These are phyloP conservation scores for Mallotus repandus DNA, from an alignment of 441 rosid genomes.

Conservation along the genomic window DNA sequence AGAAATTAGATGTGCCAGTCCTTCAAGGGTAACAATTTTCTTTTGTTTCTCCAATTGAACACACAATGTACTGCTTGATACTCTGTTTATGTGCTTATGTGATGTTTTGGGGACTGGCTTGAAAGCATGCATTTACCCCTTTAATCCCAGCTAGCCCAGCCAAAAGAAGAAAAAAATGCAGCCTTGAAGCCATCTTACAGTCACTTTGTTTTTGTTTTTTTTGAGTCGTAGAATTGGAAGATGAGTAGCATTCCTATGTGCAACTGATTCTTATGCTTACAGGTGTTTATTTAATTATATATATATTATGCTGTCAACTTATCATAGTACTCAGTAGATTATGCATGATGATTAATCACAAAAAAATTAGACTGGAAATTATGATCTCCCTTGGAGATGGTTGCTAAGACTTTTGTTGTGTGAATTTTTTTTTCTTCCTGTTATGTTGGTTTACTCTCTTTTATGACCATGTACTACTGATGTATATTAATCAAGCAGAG, in stretches of 20 bases:
- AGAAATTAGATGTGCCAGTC: constrained; percentile 34
- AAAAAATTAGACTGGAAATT: not conserved
- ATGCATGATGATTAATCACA: not conserved
- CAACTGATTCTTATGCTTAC: not conserved
- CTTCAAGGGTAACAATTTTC: constrained; percentile 33
- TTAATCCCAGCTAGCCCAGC: not conserved
- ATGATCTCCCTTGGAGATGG: not conserved
- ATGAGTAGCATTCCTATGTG: not conserved
- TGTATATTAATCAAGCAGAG: not conserved
- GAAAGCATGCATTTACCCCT: not conserved
- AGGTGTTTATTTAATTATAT: too few species aligned
- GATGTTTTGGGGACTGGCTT: not conserved
- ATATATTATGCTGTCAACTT: not conserved
- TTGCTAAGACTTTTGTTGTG: not conserved
- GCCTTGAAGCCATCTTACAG: not conserved
- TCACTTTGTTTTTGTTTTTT: not conserved
- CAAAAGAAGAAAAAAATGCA: not conserved
- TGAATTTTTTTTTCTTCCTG: not conserved
- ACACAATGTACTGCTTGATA: not conserved
- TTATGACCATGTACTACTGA: not conserved
- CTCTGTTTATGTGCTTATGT: constrained; percentile 7
- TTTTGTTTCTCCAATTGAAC: not conserved
- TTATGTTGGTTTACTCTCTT: too few species aligned
- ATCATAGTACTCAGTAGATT: not conserved
- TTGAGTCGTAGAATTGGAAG: not conserved